A percentile compares a stretch with the other conserved stretches of the same genome.
Evolutionary conservation across 2,329 filamentous ascomycete species (phyloP).

Genomic region (Seiridium unicorne): DNA sequence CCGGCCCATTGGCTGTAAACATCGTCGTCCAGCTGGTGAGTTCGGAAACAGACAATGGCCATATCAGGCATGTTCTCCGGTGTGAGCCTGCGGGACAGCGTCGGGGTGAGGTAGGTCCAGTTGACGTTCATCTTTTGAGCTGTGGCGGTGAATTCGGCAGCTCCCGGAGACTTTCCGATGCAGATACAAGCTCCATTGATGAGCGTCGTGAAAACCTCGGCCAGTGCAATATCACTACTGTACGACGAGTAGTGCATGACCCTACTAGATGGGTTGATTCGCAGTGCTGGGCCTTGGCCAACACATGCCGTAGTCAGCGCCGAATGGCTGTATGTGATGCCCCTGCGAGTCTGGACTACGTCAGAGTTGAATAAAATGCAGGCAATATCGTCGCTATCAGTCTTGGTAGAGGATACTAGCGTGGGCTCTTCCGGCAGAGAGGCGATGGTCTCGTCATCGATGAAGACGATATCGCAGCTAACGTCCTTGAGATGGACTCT

Average conservation of each 20-base stretch:
- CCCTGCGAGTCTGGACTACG: slow-evolving; percentile 56
- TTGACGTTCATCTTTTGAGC: slow-evolving; percentile 42
- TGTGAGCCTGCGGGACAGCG: slow-evolving; percentile 38
- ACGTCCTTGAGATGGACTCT: slow-evolving; percentile 36
- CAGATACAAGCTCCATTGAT: slow-evolving; percentile 51
- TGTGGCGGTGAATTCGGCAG: slow-evolving; percentile 39
- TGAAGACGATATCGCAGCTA: slow-evolving; percentile 37
- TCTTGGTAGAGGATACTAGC: slow-evolving; percentile 25
- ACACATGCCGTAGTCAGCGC: slow-evolving; percentile 54
- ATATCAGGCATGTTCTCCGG: slow-evolving; percentile 24
- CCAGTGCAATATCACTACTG: slow-evolving; percentile 52
- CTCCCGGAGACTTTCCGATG: slow-evolving; percentile 34
- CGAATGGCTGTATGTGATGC: slow-evolving; percentile 60
- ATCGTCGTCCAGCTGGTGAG: slow-evolving; percentile 48
- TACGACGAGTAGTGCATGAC: slow-evolving; percentile 59
- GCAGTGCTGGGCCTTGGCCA: slow-evolving; percentile 48
- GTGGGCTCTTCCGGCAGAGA: slow-evolving; percentile 29
- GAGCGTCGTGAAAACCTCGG: slow-evolving; percentile 52
- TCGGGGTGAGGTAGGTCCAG: slow-evolving; percentile 47
- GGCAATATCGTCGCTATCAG: slow-evolving; percentile 46
- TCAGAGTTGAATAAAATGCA: slow-evolving; percentile 62
- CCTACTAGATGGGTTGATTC: slow-evolving; percentile 49
- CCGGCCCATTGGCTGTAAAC: slow-evolving; percentile 45
- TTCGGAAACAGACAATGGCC: slow-evolving; percentile 36
- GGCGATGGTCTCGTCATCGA: slow-evolving; percentile 40